Evolutionary conservation across 2,329 filamentous ascomycete species (phyloP), one percentile per base, ranked within the genome.

Genomic region (Colletotrichum lentis): DNA sequence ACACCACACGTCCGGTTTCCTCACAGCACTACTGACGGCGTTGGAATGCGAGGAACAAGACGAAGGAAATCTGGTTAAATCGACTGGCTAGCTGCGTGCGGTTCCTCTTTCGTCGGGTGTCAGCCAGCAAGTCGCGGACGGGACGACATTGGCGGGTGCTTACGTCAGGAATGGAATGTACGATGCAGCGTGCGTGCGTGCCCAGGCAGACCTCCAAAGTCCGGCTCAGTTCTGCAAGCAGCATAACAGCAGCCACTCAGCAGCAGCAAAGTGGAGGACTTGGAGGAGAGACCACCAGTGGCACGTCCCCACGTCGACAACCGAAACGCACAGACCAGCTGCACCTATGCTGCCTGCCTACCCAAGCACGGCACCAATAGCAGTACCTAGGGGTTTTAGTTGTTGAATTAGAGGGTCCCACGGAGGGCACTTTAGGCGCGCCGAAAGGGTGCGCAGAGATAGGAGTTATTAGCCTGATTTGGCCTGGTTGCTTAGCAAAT

Each of bases 261-360:
- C 31, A 52, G 24, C 16, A 35, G 49, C 8, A 50, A 31, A 27
- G 47, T 20, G 50, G 27, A 52, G 27, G 49, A 14, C 10, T 3
- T 35, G 55, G 55, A 47, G 56, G 55, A 18, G 35, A 49, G 27
- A 47, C 56, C 43, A 58, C 56, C 56, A 58, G 56, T 58, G 56
- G 56, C 56, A 58, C 56, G 56, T 27, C 43, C 56, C 56, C 56
- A 58, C 56, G 56, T 58, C 43, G 56, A 37, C 43, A 18, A 35
- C 43, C 35, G 12, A 16, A 31, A 31, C n/a, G 56, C 56, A 58
- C 43, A 47, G 56, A 31, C 56, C 56, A 58, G n/a, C 27, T 58
- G 56, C 56, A 39, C 11, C 27, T 52, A 4, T 58, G 16, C 56
- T 58, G 56, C 56, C 43, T 35, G 56, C 22, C 56, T 58, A 43